A percentile compares a stretch with the other conserved stretches of the same genome.
Conservation (phyloP, 2,329 filamentous ascomycete species). For the Paecilomyces variotii region DNA sequence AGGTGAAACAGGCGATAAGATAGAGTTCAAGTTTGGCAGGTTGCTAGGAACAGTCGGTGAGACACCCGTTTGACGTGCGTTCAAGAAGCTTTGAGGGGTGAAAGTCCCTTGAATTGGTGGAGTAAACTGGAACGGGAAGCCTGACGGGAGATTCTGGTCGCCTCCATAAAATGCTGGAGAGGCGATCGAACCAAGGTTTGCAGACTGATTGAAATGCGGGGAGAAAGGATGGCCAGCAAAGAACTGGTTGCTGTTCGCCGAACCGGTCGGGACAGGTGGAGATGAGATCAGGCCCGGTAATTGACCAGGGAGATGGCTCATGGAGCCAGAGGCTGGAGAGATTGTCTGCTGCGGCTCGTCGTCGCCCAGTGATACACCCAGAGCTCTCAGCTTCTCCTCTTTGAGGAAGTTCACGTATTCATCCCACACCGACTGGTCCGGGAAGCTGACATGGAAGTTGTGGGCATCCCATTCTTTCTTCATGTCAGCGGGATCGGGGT, state of each 20-base stretch:
- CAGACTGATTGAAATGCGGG: conserved; percentile 51
- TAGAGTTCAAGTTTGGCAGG: conserved; percentile 33
- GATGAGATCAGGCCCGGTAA: conserved; percentile 74
- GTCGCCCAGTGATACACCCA: conserved; percentile 75
- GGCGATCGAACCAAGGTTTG: conserved; percentile 54
- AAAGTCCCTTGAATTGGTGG: conserved; percentile 40
- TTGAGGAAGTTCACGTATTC: conserved; percentile 73
- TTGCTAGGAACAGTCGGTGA: conserved; percentile 54
- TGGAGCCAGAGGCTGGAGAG: conserved; percentile 56
- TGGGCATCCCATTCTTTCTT: conserved; percentile 25
- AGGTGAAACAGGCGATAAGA: conserved; percentile 59
- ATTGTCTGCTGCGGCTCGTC: conserved; percentile 61
- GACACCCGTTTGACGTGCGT: conserved; percentile 27
- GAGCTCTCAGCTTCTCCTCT: conserved; percentile 84
- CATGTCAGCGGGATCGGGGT: conserved; percentile 33
- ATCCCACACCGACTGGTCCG: conserved; percentile 54
- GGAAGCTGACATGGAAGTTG: conserved; percentile 32
- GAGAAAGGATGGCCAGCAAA: conserved; percentile 56
- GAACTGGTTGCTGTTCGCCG: conserved; percentile 62
- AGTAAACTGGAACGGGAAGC: conserved; percentile 59
- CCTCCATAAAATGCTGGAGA: conserved; percentile 62
- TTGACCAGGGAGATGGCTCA: conserved; percentile 64
- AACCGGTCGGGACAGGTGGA: conserved; percentile 71
- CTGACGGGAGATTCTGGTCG: conserved; percentile 53
- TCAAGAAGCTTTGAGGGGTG: conserved; percentile 37